Evolutionary conservation across 192 early-diverging fungal species (phyloP).

Genomic region (Entomortierella beljakovae): DNA sequence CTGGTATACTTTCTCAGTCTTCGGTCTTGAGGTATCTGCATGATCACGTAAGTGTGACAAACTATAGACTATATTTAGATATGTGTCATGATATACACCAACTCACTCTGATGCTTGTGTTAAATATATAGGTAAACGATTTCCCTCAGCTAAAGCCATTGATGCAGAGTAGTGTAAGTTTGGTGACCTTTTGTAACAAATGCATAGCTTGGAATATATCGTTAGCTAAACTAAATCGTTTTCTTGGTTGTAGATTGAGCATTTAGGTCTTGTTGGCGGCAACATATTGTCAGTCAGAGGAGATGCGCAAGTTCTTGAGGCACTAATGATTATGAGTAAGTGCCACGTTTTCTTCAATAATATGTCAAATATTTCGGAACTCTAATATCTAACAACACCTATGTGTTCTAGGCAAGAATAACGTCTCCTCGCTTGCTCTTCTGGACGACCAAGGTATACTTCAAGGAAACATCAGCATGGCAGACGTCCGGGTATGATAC

Average conservation of each 20-base stretch:
- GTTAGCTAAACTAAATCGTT: neutral
- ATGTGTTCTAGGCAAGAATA: conserved; percentile 25
- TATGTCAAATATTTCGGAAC: neutral
- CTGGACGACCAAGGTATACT: conserved; percentile 64
- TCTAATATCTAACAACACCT: neutral
- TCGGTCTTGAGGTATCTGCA: conserved; percentile 75
- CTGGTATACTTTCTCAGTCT: conserved; percentile 83
- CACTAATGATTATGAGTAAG: conserved; percentile 48
- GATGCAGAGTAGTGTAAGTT: conserved; percentile 45
- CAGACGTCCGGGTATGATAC: conserved; percentile 70
- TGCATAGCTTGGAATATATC: too few species aligned
- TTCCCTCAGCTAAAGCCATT: conserved; percentile 40
- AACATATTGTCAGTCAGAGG: conserved; percentile 38
- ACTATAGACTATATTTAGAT: too few species aligned
- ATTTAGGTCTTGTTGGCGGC: conserved; percentile 22
- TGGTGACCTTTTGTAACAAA: neutral
- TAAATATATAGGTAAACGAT: conserved; percentile 31
- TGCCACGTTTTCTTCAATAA: neutral
- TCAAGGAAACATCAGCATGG: conserved; percentile 75
- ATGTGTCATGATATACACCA: too few species aligned
- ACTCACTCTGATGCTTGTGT: too few species aligned
- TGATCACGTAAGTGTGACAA: conserved; percentile 59
- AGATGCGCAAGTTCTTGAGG: conserved; percentile 33
- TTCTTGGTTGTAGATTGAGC: conserved; percentile 14
- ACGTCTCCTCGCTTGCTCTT: conserved; percentile 65